Conservation (phyloP, 2,329 filamentous ascomycete genomes). For the Blumeriella jaapii region DNA sequence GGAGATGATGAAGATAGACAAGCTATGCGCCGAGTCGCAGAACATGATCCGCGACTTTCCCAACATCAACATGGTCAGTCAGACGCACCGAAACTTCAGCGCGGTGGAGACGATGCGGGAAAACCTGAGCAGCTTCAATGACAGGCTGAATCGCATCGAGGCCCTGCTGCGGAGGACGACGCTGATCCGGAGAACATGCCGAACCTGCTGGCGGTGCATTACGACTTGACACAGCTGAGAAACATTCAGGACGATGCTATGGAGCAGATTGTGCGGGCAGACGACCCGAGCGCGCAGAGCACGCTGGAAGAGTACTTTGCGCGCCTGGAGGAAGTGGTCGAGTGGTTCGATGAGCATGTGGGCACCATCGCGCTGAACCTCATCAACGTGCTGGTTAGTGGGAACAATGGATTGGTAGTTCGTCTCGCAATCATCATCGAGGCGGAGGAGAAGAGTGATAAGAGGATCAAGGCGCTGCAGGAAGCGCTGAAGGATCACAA, state of each 20-base stretch:
- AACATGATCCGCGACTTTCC: conserved; percentile 96
- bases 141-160: conserved; percentile 65
- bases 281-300: conserved; percentile 61
- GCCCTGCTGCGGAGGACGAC: conserved; percentile 72
- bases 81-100: conserved; percentile 93
- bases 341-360: conserved; percentile 93
- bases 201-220: conserved; percentile 80
- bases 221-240: conserved; percentile 79
- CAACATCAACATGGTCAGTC: conserved; percentile 81
- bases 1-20: conserved; percentile 97
- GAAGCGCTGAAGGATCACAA: conserved; percentile 93
- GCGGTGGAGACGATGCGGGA: conserved; percentile 87
- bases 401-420: conserved; percentile 83
- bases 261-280: conserved; percentile 78
- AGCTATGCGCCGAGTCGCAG: conserved; percentile 91
- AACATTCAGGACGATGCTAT: conserved; percentile 95
- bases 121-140: conserved; percentile 79
- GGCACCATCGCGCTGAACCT: conserved; percentile 81
- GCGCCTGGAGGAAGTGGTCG: conserved; percentile 73
- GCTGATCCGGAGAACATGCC: conserved; percentile 80
- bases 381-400: conserved; percentile 73
- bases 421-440: conserved; percentile 85
- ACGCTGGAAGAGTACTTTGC: conserved; percentile 87
- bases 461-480: conserved; percentile 79
- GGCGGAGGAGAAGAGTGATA: conserved; percentile 93